phyloP scores from a whole-genome alignment of 1,284 basidiomycete genomes.

The Melanopsichium pennsylvanicum region DNA sequence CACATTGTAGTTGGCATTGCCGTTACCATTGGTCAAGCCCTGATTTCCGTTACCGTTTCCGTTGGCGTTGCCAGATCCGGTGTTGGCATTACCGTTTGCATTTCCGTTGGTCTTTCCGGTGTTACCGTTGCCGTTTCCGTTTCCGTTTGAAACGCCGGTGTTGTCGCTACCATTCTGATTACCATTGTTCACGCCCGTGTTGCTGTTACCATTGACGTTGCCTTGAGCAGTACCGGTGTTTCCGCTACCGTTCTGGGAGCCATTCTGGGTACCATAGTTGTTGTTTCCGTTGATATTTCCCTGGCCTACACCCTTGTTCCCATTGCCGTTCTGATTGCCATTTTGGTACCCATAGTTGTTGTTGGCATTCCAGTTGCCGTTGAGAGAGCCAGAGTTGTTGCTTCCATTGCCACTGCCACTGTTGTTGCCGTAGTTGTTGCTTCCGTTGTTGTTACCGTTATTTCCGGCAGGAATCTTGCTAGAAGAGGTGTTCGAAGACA shows the following conservation, averaged over 20 bases:
- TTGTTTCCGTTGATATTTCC: constrained; percentile 9
- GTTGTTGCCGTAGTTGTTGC: constrained; percentile 3
- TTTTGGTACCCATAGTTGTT: constrained; percentile 3
- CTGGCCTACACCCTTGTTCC: constrained; percentile 8
- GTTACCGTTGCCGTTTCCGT: constrained; percentile 1
- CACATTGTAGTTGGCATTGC: constrained; percentile 1
- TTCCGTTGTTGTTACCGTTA: constrained; percentile 9
- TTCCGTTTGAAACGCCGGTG: neutral
- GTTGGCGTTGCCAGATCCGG: constrained; percentile 1
- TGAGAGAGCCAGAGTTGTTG: constrained; percentile 1
- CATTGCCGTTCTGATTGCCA: constrained; percentile 11
- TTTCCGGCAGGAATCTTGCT: neutral
- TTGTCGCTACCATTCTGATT: constrained; percentile 8
- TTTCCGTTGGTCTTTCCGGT: constrained; percentile 1
- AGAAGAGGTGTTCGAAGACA: neutral
- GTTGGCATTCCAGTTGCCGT: constrained; percentile 13
- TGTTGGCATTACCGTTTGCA: constrained; percentile 3
- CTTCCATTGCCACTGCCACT: neutral
- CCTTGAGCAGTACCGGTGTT: constrained; percentile 1
- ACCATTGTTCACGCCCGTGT: constrained; percentile 2
- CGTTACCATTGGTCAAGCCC: neutral
- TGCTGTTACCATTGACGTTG: constrained; percentile 6
- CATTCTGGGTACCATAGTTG: constrained; percentile 4
- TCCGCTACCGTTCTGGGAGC: constrained; percentile 5
- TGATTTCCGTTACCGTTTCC: neutral